Percentiles rank a stretch among this genome's conserved stretches.
Conservation (phyloP, 2,329 filamentous ascomycete genomes). For the Cucurbitaria berberidis region DNA sequence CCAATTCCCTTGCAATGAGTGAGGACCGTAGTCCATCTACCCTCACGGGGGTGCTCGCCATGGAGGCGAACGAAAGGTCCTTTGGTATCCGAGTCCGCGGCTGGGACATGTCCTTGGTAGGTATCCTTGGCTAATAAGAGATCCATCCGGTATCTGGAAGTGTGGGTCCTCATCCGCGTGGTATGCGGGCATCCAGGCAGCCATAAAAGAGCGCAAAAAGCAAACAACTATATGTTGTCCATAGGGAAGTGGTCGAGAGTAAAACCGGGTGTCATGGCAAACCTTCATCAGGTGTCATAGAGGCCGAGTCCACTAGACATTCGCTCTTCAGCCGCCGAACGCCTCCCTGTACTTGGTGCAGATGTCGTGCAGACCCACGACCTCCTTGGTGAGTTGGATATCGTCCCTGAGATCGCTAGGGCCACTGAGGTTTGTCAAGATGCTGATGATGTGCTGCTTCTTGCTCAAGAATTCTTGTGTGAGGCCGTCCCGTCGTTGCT, state of each 20-base stretch:
- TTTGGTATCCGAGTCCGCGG: conserved; percentile 31
- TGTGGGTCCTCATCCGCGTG: conserved; percentile 31
- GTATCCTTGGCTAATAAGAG: conserved; percentile 16
- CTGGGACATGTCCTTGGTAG: conserved; percentile 30
- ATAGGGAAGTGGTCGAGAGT: conserved; percentile 25
- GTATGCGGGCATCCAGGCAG: conserved; percentile 30
- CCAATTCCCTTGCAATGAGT: conserved; percentile 35
- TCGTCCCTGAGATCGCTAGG: conserved; percentile 45
- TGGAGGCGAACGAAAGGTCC: conserved; percentile 23
- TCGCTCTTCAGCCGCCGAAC: conserved; percentile 41
- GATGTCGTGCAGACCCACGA: conserved; percentile 44
- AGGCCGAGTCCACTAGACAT: conserved; percentile 23
- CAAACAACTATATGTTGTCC: conserved; percentile 27
- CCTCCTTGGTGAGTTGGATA: conserved; percentile 45
- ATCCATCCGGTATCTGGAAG: conserved; percentile 32
- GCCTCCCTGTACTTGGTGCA: conserved; percentile 41
- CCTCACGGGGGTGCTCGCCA: conserved; percentile 25
- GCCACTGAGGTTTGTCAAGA: conserved; percentile 37
- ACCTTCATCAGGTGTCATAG: conserved; percentile 33
- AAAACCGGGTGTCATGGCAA: conserved; percentile 35
- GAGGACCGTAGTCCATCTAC: conserved; percentile 26
- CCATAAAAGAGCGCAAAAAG: conserved; percentile 29
- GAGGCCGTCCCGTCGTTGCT: conserved; percentile 40
- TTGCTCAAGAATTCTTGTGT: conserved; percentile 41
- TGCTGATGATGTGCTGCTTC: conserved; percentile 45